These are phyloP conservation scores for Sarocladium strictum DNA, from an alignment of 2,329 filamentous ascomycete genomes.

Conservation along the genomic window DNA sequence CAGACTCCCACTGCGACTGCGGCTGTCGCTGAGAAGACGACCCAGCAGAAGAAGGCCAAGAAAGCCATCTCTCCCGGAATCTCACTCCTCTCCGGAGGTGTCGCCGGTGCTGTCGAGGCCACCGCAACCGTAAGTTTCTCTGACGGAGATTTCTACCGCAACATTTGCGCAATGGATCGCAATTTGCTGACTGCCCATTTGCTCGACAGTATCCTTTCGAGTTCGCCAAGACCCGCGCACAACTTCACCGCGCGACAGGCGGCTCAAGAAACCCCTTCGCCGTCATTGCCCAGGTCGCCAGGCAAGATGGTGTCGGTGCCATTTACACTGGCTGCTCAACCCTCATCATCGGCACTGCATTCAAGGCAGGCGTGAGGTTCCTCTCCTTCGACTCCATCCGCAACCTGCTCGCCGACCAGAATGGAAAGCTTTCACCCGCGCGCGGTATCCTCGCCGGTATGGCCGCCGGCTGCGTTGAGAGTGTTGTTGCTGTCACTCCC, in stretches of 20 bases:
- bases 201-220: constrained; percentile 53
- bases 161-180: background rate
- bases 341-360: constrained; percentile 51
- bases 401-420: constrained; percentile 47
- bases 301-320: constrained; percentile 48
- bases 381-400: constrained; percentile 62
- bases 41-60: constrained; percentile 5
- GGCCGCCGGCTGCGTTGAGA: constrained; percentile 55
- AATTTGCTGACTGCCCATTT: background rate
- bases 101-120: constrained; percentile 48
- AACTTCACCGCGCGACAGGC: constrained; percentile 33
- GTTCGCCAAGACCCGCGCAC: constrained; percentile 60
- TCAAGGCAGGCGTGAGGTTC: constrained; percentile 62
- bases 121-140: constrained; percentile 36
- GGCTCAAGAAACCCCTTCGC: constrained; percentile 47
- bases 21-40: background rate
- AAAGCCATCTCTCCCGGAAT: constrained; percentile 25
- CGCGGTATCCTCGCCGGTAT: constrained; percentile 59
- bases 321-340: constrained; percentile 59
- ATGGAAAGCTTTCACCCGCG: constrained; percentile 48
- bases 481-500: constrained; percentile 59
- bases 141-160: background rate
- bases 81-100: constrained; percentile 43
- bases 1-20: background rate
- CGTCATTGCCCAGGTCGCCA: constrained; percentile 48